Conservation (phyloP, 768 basidiomycete species). For the Cyclocybe cylindracea region DNA sequence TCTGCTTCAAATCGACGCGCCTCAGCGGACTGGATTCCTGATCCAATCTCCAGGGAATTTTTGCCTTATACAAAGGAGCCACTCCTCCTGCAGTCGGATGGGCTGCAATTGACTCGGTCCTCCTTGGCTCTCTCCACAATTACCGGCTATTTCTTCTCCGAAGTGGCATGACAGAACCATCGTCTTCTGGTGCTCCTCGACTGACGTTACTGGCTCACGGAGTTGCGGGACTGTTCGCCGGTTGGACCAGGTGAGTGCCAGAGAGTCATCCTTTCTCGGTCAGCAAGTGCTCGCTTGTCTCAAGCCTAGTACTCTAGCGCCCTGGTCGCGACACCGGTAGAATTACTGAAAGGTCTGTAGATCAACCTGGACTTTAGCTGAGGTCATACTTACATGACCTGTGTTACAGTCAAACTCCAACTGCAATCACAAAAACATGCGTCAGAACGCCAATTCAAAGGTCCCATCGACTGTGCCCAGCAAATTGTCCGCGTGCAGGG, state of each 20-base stretch:
- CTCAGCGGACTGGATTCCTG: slow-evolving; percentile 4
- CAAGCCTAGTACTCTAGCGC: slow-evolving; percentile 41
- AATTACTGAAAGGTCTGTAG: slow-evolving; percentile 66
- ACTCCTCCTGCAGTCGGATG: slow-evolving; percentile 74
- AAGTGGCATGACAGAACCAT: slow-evolving; percentile 53
- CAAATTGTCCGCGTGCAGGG: slow-evolving; percentile 68
- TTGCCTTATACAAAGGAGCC: slow-evolving; percentile 75
- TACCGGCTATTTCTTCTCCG: slow-evolving; percentile 63
- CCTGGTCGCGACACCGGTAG: slow-evolving; percentile 73
- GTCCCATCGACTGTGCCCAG: slow-evolving; percentile 64
- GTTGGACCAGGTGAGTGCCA: slow-evolving; percentile 61
- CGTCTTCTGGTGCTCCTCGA: slow-evolving; percentile 43
- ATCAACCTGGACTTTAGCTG: slow-evolving; percentile 4
- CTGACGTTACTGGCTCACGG: slow-evolving; percentile 68
- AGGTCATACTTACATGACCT: slow-evolving; percentile 3
- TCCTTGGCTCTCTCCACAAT: slow-evolving; percentile 71
- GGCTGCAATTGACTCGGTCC: slow-evolving; percentile 71
- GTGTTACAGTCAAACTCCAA: slow-evolving; percentile 61
- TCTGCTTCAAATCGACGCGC: slow-evolving; percentile 23
- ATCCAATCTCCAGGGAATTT: slow-evolving; percentile 43
- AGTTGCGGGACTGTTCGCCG: slow-evolving; percentile 66
- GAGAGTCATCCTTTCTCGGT: slow-evolving; percentile 5
- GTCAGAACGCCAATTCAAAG: slow-evolving; percentile 58
- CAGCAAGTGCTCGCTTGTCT: slow-evolving; percentile 6
- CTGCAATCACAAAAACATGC: slow-evolving; percentile 57